Conservation (phyloP, 768 basidiomycete genomes). For the Terana coerulea region DNA sequence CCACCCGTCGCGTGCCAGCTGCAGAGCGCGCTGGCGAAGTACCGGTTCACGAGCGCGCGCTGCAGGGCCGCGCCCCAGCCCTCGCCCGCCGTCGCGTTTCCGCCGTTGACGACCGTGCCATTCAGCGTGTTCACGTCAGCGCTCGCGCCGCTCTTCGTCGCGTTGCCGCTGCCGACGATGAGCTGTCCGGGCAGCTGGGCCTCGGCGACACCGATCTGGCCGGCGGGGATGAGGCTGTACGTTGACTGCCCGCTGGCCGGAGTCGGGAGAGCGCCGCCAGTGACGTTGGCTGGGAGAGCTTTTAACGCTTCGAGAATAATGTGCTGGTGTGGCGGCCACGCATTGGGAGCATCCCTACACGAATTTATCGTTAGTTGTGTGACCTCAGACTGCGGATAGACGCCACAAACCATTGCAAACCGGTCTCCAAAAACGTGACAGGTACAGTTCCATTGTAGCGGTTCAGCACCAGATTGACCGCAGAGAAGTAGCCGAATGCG, state of each 20-base stretch:
- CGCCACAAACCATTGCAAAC: conserved; percentile 70
- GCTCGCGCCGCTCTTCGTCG: conserved; percentile 45
- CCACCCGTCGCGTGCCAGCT: conserved; percentile 94
- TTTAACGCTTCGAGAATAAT: conserved; percentile 75
- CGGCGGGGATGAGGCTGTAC: conserved; percentile 66
- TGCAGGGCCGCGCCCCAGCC: conserved; percentile 62
- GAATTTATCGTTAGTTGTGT: neutral
- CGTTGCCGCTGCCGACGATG: conserved; percentile 40
- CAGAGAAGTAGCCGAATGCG: conserved; percentile 70
- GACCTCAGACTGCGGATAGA: neutral
- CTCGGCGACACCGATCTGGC: conserved; percentile 82
- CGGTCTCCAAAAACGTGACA: conserved; percentile 70
- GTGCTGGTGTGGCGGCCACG: conserved; percentile 86
- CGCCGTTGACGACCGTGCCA: conserved; percentile 63
- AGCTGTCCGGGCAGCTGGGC: conserved; percentile 67
- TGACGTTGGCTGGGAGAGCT: conserved; percentile 69
- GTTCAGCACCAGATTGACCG: conserved; percentile 74
- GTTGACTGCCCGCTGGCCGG: conserved; percentile 49
- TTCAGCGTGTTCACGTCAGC: conserved; percentile 59
- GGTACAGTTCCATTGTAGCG: conserved; percentile 89
- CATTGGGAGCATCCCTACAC: conserved; percentile 77
- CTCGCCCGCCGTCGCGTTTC: conserved; percentile 55
- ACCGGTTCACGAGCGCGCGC: conserved; percentile 81
- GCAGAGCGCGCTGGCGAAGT: conserved; percentile 78
- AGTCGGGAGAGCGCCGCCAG: conserved; percentile 50